phyloP scores from a whole-genome alignment of 768 basidiomycete genomes.

The Xerocomellus intermedius region DNA sequence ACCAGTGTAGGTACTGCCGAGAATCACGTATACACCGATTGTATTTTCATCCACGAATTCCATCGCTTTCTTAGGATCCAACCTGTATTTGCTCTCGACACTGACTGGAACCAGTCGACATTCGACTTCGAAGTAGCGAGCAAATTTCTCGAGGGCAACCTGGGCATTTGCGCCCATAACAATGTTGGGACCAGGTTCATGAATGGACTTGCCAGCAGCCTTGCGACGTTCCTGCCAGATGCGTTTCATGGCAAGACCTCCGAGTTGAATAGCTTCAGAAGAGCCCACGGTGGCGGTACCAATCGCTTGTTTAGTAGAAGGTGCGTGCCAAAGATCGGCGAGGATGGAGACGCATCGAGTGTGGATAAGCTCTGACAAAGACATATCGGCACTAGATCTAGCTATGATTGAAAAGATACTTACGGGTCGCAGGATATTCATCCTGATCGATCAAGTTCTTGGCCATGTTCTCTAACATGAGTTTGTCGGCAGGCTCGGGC shows the following conservation, averaged over 20 bases:
- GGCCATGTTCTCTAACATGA: conserved; percentile 62
- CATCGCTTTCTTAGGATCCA: conserved; percentile 67
- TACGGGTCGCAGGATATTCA: conserved; percentile 62
- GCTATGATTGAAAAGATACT: conserved; percentile 1
- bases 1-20: conserved; percentile 58
- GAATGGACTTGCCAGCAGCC: conserved; percentile 60
- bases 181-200: conserved; percentile 65
- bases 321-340: conserved; percentile 68
- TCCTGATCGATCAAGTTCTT: conserved; percentile 72
- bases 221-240: conserved; percentile 69
- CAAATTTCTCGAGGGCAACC: conserved; percentile 70
- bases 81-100: conserved; percentile 70
- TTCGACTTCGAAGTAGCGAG: conserved; percentile 67
- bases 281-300: conserved; percentile 72
- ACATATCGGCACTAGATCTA: neutral
- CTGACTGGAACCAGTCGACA: conserved; percentile 62
- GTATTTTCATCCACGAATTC: conserved; percentile 69
- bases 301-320: conserved; percentile 50
- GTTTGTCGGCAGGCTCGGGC: conserved; percentile 48
- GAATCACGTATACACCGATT: conserved; percentile 64
- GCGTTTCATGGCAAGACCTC: conserved; percentile 70
- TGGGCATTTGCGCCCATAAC: conserved; percentile 70
- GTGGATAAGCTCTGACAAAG: conserved; percentile 40
- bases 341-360: conserved; percentile 53
- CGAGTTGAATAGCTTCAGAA: conserved; percentile 71